Conservation (phyloP, 331 rosid genomes). For the Pyracantha coccinea region DNA sequence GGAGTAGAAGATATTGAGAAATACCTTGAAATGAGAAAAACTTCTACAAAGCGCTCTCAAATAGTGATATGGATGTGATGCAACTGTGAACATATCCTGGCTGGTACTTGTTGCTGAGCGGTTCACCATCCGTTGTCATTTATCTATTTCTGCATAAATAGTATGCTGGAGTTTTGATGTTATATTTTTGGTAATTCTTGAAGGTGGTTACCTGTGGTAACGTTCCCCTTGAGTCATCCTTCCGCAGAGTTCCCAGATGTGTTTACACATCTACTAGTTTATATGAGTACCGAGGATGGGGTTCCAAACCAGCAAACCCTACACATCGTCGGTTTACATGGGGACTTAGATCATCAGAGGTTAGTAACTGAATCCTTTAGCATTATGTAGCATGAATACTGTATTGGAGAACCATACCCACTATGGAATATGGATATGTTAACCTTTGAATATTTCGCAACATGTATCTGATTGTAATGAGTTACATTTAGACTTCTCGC, state of each 20-base stretch:
- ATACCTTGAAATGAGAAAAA: neutral
- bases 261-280: conserved; percentile 91
- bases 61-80: neutral
- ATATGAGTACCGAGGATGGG: conserved; percentile 96
- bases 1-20: neutral
- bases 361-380: conserved; percentile 15
- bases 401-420: neutral
- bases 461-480: neutral
- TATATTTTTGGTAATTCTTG: conserved; percentile 29
- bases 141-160: conserved; percentile 11
- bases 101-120: neutral
- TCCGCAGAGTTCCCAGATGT: conserved; percentile 85
- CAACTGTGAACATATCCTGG: neutral
- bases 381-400: neutral
- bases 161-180: conserved; percentile 15
- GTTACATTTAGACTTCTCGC: neutral
- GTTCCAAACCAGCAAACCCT: conserved; percentile 88
- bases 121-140: conserved; percentile 12
- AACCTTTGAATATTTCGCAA: neutral
- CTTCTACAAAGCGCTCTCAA: neutral
- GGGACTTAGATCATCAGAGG: conserved; percentile 96
- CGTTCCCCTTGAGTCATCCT: conserved; percentile 94
- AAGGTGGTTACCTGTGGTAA: conserved; percentile 98
- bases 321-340: conserved; percentile 88
- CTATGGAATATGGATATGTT: neutral